Evolutionary conservation across 1,139 yeast genomes (phyloP).

Genomic region (Saccharomyces hybrid): DNA sequence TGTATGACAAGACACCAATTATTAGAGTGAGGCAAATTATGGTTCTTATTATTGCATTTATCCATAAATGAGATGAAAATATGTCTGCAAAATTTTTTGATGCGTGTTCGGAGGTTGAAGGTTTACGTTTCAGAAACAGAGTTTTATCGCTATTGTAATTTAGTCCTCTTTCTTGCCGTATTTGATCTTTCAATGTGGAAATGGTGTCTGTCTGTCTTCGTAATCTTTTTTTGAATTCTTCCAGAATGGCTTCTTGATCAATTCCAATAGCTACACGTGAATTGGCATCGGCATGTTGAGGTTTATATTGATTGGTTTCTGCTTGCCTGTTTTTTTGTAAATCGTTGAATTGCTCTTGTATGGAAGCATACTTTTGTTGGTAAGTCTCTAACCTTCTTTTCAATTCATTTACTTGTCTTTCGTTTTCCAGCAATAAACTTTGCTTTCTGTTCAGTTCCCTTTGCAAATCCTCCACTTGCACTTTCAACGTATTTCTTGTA

Average conservation of each 20-base stretch:
- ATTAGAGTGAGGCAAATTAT: background rate
- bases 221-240: conserved; percentile 25
- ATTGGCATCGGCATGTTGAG: background rate
- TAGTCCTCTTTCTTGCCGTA: background rate
- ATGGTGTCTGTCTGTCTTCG: conserved; percentile 26
- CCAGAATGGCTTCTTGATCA: conserved; percentile 25
- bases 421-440: conserved; percentile 1
- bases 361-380: background rate
- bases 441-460: conserved; percentile 1
- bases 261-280: background rate
- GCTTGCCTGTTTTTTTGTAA: conserved; percentile 5
- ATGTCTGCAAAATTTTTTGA: background rate
- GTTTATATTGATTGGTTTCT: background rate
- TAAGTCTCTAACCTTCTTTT: background rate
- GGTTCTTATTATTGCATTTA: background rate
- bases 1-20: background rate
- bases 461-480: conserved; percentile 4
- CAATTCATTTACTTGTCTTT: background rate
- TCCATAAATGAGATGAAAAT: background rate
- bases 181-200: conserved; percentile 14
- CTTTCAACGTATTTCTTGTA: background rate
- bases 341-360: conserved; percentile 22
- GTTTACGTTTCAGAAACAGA: background rate
- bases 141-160: background rate
- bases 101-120: background rate